A percentile compares a stretch with the other conserved stretches of the same genome.
phyloP scores from a whole-genome alignment of 2,329 filamentous ascomycete genomes.

The Microsporum ferrugineum region DNA sequence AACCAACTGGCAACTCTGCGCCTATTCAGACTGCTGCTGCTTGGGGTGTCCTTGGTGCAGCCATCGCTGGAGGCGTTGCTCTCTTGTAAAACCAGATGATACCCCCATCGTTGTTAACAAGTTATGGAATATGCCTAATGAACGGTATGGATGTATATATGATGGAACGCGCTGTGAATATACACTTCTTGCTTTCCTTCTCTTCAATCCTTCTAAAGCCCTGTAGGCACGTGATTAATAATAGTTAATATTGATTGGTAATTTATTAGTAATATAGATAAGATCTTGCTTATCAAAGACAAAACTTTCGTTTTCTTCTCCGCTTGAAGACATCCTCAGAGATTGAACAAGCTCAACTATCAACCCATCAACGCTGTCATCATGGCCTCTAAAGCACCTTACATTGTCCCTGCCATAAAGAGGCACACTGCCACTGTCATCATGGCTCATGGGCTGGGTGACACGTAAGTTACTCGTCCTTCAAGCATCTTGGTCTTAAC shows the following conservation, averaged over 20 bases:
- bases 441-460: slow-evolving; percentile 83
- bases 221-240: background rate
- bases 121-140: background rate
- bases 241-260: background rate
- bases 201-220: background rate
- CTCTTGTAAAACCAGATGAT: slow-evolving; percentile 17
- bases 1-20: slow-evolving; percentile 10
- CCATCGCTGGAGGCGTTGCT: slow-evolving; percentile 24
- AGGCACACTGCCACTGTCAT: slow-evolving; percentile 91
- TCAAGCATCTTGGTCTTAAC: slow-evolving; percentile 7
- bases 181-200: background rate
- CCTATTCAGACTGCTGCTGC: slow-evolving; percentile 25
- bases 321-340: background rate
- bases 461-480: slow-evolving; percentile 46
- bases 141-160: background rate
- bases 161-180: background rate
- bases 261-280: background rate
- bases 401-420: slow-evolving; percentile 67
- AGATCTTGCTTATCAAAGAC: background rate
- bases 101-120: background rate
- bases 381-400: slow-evolving; percentile 32
- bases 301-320: background rate
- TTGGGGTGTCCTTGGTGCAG: slow-evolving; percentile 29
- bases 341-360: background rate
- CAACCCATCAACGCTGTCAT: background rate